Base-by-base conservation (phyloP, 192 early-diverging fungal species). In the Coemansia sp. region DNA sequence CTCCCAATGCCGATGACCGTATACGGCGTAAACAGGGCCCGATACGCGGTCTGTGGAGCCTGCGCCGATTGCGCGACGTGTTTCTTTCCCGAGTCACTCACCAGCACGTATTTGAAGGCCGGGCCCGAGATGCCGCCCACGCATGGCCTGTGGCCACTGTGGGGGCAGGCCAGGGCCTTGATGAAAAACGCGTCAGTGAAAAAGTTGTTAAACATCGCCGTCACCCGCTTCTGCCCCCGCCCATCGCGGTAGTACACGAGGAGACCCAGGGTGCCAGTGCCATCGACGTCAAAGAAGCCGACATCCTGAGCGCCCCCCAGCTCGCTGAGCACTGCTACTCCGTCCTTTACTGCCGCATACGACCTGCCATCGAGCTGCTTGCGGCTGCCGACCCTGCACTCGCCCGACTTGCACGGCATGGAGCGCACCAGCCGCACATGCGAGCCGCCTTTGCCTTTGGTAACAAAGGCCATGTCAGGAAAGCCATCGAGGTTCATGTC, bases 181-280 rank as follows among this genome's bases (percentile, higher is more conserved):
- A 96, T 76, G 74, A 98, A 98, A 63, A 96, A 96, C 11, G 94
- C 95, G 73, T 98, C 95, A 59, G 90, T 93, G 67, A 91, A 94
- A 65, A 91, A 95, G 65, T 94, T 94, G 78, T 98, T 98, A 65
- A 88, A 85, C 23, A 95, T 81, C 45, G 88, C 85, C 0, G 83
- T 64, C 20, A 83, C 78, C 60, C 83, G 75, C 82, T 70, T 60
- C 43, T 64, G 69, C 18, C 70, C 63, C 3, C 26, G 62, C 16
- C 48, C 64, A 60, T 69, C 69, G 24, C 69, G 65, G 60, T 83
- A 83, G 35, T 87, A 77, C 16, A 94, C 76, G 34, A 98, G 73
- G 9, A 96, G 87, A 77, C 95, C 95, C 62, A 79, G 18, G 31
- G 85, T 83, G 81, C 94, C 95, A 66, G 94, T 90, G 40, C 96